Conservation (phyloP, 2,329 filamentous ascomycete species). For the Aspergillus eucalypticola region DNA sequence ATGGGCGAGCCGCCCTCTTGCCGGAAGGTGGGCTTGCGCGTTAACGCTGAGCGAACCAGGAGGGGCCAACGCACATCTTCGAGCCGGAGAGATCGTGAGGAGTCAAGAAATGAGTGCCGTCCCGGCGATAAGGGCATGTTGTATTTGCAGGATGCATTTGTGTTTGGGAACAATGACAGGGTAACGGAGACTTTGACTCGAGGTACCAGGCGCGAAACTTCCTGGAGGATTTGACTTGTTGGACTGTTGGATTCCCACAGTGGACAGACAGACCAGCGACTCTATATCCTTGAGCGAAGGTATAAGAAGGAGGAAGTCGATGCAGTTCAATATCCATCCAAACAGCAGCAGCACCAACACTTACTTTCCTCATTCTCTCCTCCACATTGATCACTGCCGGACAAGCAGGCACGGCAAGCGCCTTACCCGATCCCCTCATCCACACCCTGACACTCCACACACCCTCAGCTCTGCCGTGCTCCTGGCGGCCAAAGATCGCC, state of each 20-base stretch:
- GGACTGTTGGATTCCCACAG: background rate
- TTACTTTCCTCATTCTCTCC: background rate
- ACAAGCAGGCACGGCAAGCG: background rate
- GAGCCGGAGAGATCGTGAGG: slow-evolving; percentile 8
- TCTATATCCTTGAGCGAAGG: background rate
- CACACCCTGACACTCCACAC: slow-evolving; percentile 62
- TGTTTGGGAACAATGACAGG: background rate
- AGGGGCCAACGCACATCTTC: slow-evolving; percentile 5
- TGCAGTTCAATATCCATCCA: background rate
- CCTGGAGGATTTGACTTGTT: background rate
- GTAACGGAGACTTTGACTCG: background rate
- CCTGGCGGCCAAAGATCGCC: background rate
- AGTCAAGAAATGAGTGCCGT: slow-evolving; percentile 4
- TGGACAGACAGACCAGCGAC: background rate
- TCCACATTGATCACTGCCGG: no score
- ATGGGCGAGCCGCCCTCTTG: slow-evolving; percentile 20
- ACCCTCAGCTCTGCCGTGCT: slow-evolving; percentile 56
- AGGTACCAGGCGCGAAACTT: background rate
- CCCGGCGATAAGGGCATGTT: background rate
- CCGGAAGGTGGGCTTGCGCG: slow-evolving; percentile 18
- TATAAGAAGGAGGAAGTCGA: slow-evolving; percentile 2
- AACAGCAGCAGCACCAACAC: background rate
- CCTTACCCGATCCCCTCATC: slow-evolving; percentile 9
- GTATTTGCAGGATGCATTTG: background rate
- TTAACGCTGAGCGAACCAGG: slow-evolving; percentile 22